Base-by-base conservation (phyloP, 345 rosid genomes). In the Euphorbia tirucalli region DNA sequence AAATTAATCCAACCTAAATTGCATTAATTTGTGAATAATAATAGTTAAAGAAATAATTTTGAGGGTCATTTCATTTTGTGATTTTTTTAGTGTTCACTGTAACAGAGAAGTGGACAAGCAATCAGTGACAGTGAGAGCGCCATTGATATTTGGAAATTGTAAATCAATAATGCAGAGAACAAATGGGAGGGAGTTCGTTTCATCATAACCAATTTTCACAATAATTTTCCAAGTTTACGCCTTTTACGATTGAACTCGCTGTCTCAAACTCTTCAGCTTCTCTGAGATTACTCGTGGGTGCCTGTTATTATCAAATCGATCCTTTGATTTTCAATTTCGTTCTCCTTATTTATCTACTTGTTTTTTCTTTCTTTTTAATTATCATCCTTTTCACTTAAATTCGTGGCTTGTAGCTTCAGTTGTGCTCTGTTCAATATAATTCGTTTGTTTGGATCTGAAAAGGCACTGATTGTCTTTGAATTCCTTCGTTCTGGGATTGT, bases 371-470 rank as follows among this genome's bases (percentile, higher is more conserved):
- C n/a, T n/a, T n/a, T n/a, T n/a, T n/a, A n/a, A n/a, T n/a, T n/a
- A n/a, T n/a, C n/a, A n/a, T n/a, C n/a, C n/a, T 64, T 64, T 41
- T 18, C 22, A 3, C 13, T 10, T 62, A 21, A 11, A 2, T 39
- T 41, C 39, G n/a, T 3, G 15, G 54, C 13, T 13, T 24, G 22
- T 39, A 21, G 22, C 28, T 65, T 65, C 68, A 44, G 25, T 39
- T 35, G 21, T 19, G 11, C 67, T 41, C 67, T 1, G 21, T 16
- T 59, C 39, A 13, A 41, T 28, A 22, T 0, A 39, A 39, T 63
- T 41, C 31, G 46, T 22, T 22, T 13, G n/a, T 63, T 65, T 65
- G 54, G 68, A 65, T 65, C 54, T 49, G 14, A 43, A 11, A 41
- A 43, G 0, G 4, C 35, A 22, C 32, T 15, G 35, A 2, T 44